Conservation (phyloP, 2,329 filamentous ascomycete species). For the Pseudogymnoascus sp. region DNA sequence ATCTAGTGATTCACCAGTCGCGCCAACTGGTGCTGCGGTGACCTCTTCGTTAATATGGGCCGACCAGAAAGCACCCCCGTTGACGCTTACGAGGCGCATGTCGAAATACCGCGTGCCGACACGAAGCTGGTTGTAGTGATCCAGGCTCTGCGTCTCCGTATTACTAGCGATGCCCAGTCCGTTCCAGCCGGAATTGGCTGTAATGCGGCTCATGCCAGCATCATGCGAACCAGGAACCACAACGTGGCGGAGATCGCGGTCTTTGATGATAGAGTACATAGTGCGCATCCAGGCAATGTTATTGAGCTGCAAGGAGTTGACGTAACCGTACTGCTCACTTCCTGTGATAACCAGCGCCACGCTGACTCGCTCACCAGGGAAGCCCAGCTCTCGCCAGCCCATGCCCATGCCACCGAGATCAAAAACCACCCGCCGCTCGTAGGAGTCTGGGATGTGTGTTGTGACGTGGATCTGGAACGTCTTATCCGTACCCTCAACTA, state of each 20-base stretch:
- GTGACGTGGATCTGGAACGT: background rate
- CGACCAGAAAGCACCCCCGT: background rate
- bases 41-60: background rate
- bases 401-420: conserved; percentile 24
- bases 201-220: conserved; percentile 39
- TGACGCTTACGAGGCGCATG: background rate
- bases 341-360: conserved; percentile 32
- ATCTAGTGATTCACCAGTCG: background rate
- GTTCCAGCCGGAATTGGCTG: conserved; percentile 25
- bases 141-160: conserved; percentile 38
- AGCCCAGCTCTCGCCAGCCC: conserved; percentile 29
- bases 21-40: background rate
- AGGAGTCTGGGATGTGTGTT: background rate
- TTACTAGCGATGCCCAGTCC: conserved; percentile 33
- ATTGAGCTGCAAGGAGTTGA: conserved; percentile 25
- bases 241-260: conserved; percentile 36
- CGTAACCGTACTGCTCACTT: conserved; percentile 28
- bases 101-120: conserved; percentile 24
- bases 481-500: background rate
- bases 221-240: conserved; percentile 42
- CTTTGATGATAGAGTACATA: conserved; percentile 27
- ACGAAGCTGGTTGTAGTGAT: conserved; percentile 37
- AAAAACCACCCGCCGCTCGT: background rate
- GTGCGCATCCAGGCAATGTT: conserved; percentile 27
- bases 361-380: conserved; percentile 25